phyloP scores from a whole-genome alignment of 2,329 filamentous ascomycete species.

The Nemania sp. region DNA sequence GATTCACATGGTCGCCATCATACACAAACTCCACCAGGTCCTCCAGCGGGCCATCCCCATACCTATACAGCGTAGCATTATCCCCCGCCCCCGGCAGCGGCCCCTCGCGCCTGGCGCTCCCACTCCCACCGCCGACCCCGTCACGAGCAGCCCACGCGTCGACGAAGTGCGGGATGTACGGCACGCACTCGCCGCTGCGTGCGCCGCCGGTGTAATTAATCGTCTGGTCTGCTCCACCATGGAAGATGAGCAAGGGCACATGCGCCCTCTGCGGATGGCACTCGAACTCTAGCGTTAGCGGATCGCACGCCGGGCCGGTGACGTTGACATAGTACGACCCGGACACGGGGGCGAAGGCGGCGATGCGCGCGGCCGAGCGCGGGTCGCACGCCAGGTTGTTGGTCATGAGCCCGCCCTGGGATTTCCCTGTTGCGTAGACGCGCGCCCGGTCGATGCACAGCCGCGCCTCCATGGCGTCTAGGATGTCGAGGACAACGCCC shows the following conservation, averaged over 20 bases:
- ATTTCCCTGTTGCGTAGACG: constrained; percentile 48
- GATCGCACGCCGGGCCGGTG: constrained; percentile 47
- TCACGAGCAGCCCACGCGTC: constrained; percentile 55
- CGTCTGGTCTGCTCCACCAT: constrained; percentile 61
- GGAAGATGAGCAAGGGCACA: constrained; percentile 62
- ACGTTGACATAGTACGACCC: constrained; percentile 47
- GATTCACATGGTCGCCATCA: constrained; percentile 45
- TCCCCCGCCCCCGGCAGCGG: constrained; percentile 25
- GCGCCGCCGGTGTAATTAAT: constrained; percentile 60
- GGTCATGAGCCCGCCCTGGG: constrained; percentile 47
- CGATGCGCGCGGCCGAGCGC: constrained; percentile 41
- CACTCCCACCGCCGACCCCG: constrained; percentile 38
- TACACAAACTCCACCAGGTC: constrained; percentile 46
- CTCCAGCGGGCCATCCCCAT: constrained; percentile 30
- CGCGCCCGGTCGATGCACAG: constrained; percentile 46
- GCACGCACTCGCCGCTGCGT: constrained; percentile 57
- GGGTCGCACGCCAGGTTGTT: constrained; percentile 46
- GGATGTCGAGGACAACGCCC: constrained; percentile 42
- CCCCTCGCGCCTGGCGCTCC: constrained; percentile 47
- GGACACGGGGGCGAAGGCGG: constrained; percentile 48
- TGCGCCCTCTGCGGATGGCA: constrained; percentile 53
- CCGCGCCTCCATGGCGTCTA: constrained; percentile 46
- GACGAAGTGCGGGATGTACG: constrained; percentile 57
- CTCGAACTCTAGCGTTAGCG: constrained; percentile 52
- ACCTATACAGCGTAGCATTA: constrained; percentile 33